Percentiles rank a stretch among this genome's conserved stretches.
Evolutionary conservation across 2,329 filamentous ascomycete species (phyloP).

Genomic region (Pyrenophora teres): DNA sequence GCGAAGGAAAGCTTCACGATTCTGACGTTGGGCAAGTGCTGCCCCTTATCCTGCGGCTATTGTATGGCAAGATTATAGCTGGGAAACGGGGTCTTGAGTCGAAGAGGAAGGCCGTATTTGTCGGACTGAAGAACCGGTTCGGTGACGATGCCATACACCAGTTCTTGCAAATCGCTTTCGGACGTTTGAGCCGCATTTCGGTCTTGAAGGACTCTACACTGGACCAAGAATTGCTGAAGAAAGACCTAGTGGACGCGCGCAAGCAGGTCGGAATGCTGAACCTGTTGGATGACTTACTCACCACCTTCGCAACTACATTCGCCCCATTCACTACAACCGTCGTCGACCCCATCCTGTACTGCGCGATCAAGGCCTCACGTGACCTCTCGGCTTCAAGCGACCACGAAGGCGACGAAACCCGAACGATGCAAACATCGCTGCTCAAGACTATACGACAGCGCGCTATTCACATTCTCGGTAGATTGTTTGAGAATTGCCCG

Average conservation of each 20-base stretch:
- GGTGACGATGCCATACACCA: slow-evolving; percentile 73
- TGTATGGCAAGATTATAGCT: slow-evolving; percentile 89
- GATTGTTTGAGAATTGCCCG: slow-evolving; percentile 75
- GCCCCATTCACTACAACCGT: slow-evolving; percentile 69
- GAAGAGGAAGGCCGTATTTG: slow-evolving; percentile 73
- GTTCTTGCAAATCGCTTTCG: slow-evolving; percentile 83
- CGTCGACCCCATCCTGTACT: slow-evolving; percentile 79
- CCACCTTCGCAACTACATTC: slow-evolving; percentile 78
- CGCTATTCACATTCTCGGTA: slow-evolving; percentile 80
- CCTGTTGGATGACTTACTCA: slow-evolving; percentile 86
- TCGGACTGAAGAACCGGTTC: slow-evolving; percentile 75
- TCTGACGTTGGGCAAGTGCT: slow-evolving; percentile 76
- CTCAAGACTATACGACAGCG: slow-evolving; percentile 69
- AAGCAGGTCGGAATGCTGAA: slow-evolving; percentile 91
- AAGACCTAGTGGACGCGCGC: slow-evolving; percentile 66
- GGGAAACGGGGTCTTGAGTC: slow-evolving; percentile 81
- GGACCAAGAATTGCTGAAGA: slow-evolving; percentile 50
- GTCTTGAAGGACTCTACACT: slow-evolving; percentile 59
- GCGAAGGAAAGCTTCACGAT: slow-evolving; percentile 68
- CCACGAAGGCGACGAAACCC: slow-evolving; percentile 30
- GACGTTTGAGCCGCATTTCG: slow-evolving; percentile 66
- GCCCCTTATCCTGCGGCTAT: slow-evolving; percentile 81
- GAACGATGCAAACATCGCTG: slow-evolving; percentile 57
- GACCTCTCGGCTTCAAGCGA: slow-evolving; percentile 36
- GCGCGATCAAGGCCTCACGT: slow-evolving; percentile 70